phyloP scores from a whole-genome alignment of 257 asterid species.

The Handroanthus guayacan region DNA sequence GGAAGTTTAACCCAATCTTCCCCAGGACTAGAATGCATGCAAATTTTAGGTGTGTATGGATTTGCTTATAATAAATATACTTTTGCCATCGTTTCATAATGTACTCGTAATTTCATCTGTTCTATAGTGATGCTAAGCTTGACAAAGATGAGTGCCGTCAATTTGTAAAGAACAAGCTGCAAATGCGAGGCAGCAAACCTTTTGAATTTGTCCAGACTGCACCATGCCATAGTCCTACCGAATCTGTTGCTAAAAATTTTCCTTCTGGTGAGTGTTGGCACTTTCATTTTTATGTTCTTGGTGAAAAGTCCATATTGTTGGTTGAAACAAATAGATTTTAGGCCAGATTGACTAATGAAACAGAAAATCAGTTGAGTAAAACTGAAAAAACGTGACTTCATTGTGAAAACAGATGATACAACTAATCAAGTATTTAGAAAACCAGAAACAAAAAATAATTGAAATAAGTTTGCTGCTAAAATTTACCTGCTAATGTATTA shows the following conservation, averaged over 20 bases:
- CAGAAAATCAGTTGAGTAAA: not conserved
- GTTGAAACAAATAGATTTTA: not conserved
- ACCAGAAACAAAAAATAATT: not conserved
- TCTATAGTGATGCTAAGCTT: conserved; percentile 61
- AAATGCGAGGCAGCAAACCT: conserved; percentile 66
- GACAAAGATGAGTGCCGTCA: conserved; percentile 64
- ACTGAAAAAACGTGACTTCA: not conserved
- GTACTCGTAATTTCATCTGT: conserved; percentile 36
- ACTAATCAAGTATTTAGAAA: conserved; percentile 1
- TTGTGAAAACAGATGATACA: not conserved
- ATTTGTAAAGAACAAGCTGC: conserved; percentile 66
- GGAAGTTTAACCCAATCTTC: conserved; percentile 69
- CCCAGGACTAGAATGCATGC: conserved; percentile 64
- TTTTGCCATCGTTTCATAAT: conserved; percentile 2
- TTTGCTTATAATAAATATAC: conserved; percentile 20
- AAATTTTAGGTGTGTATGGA: conserved; percentile 58
- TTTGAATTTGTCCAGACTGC: conserved; percentile 77
- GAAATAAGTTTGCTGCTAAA: not conserved
- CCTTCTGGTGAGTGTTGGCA: conserved; percentile 59
- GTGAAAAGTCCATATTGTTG: not conserved
- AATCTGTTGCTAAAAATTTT: conserved; percentile 40
- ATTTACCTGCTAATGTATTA: not conserved
- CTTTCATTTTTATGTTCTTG: conserved; percentile 6
- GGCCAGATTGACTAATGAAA: not conserved
- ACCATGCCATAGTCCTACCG: conserved; percentile 66